phyloP scores from a whole-genome alignment of 106 monocot genomes.

The Triglochin maritima region DNA sequence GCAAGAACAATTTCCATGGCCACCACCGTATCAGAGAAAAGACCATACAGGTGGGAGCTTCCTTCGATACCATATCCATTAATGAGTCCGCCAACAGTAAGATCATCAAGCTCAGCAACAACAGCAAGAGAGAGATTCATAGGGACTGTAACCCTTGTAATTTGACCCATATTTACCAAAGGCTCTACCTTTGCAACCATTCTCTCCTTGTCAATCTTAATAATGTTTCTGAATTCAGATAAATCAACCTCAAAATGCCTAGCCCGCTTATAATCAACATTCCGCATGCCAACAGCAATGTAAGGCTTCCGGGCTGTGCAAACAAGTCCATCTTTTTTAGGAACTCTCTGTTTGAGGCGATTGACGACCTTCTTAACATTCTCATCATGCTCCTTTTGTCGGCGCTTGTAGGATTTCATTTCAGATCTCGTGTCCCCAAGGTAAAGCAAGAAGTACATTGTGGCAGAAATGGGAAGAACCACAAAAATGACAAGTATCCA shows the following conservation, averaged over 20 bases:
- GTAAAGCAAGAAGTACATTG: conserved; percentile 26
- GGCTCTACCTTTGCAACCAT: conserved; percentile 26
- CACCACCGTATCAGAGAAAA: conserved; percentile 24
- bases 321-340: conserved; percentile 17
- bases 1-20: conserved; percentile 22
- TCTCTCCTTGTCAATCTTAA: conserved; percentile 16
- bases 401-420: conserved; percentile 35
- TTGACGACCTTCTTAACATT: conserved; percentile 24
- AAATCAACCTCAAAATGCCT: conserved; percentile 29
- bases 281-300: conserved; percentile 27
- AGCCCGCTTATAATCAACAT: conserved; percentile 29
- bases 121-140: conserved; percentile 27
- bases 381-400: conserved; percentile 46
- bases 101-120: conserved; percentile 28
- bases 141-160: conserved; percentile 21
- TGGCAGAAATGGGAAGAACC: conserved; percentile 46
- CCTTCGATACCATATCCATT: conserved; percentile 31
- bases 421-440: conserved; percentile 45
- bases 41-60: conserved; percentile 24
- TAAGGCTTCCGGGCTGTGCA: conserved; percentile 30
- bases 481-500: conserved; percentile 62
- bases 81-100: conserved; percentile 28
- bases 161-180: conserved; percentile 28
- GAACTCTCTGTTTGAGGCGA: conserved; percentile 16
- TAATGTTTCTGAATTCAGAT: conserved; percentile 17